Evolutionary conservation across 1,139 yeast genomes (phyloP), one percentile per base, ranked within the genome.

Genomic region (Lizanozyma gosingica): DNA sequence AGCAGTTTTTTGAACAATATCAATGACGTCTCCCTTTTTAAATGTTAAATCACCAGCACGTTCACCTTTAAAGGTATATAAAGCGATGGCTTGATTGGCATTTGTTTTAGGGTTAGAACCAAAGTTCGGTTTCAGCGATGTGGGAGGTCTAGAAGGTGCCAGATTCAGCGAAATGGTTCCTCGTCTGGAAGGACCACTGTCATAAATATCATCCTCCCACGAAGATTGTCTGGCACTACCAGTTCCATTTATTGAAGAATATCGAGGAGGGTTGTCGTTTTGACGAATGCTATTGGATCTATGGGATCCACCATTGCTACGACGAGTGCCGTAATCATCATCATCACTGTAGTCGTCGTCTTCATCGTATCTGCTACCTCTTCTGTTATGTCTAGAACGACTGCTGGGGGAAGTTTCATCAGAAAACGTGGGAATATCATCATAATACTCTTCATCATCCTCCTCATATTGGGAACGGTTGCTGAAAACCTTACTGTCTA

Each of bases 21-120:
- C 83, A 52, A 92, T 85, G n/a, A 86, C 85, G 60, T 92, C 98
- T 42, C 98, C 98, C 66, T 92, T 92, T 50, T 78, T 81, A 71
- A 92, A 92, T 9, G 95, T 78, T 52, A 92, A 72, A 59, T 92
- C 98, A 2, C 97, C 97, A 35, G 72, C 59, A 63, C 92, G 94
- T 60, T 90, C 96, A 34, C 95, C 97, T 43, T 83, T 83, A 58
- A 90, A 92, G 3, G 90, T 73, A 62, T 74, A 92, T 48, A 88
- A 67, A 0, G 98, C 98, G 46, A 87, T 83, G 1, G 97, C 98
- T 60, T 87, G 90, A 50, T 78, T 80, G 11, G 82, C 71, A 42
- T 64, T 62, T 49, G 71, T 39, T 62, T 66, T 37, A 66, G 56
- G 17, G 63, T 57, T 22, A 2, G 63, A 60, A 16, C 73, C 73